A percentile compares a stretch with the other conserved stretches of the same genome.
phyloP scores from a whole-genome alignment of 345 rosid species.

The Salix udensis region DNA sequence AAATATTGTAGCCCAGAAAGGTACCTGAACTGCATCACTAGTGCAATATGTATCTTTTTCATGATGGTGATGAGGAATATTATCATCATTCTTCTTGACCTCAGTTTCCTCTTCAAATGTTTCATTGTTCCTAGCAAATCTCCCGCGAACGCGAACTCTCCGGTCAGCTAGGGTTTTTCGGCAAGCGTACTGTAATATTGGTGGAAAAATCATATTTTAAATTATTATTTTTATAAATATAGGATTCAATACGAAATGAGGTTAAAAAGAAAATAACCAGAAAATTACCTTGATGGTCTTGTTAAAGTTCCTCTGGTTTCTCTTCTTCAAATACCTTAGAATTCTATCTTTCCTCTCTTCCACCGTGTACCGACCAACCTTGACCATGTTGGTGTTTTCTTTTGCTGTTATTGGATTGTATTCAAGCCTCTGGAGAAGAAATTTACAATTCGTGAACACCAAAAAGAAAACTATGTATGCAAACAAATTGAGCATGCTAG shows the following conservation, averaged over 20 bases:
- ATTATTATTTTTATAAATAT: background rate
- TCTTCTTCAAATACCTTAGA: slow-evolving; percentile 76
- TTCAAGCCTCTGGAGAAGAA: background rate
- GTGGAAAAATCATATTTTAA: background rate
- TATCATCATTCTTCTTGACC: slow-evolving; percentile 34
- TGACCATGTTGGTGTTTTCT: slow-evolving; percentile 32
- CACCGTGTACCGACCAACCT: slow-evolving; percentile 67
- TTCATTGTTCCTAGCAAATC: slow-evolving; percentile 80
- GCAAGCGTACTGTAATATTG: slow-evolving; percentile 63
- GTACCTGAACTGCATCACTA: slow-evolving; percentile 41
- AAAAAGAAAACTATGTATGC: background rate
- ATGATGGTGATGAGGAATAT: slow-evolving; percentile 18
- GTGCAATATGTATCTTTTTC: slow-evolving; percentile 35
- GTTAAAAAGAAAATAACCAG: background rate
- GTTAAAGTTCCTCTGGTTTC: slow-evolving; percentile 87
- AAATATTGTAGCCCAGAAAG: background rate
- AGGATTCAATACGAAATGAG: background rate
- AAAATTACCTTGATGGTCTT: slow-evolving; percentile 79
- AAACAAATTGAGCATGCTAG: background rate
- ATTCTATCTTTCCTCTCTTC: slow-evolving; percentile 91
- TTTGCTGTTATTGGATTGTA: slow-evolving; percentile 27
- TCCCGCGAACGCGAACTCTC: slow-evolving; percentile 80
- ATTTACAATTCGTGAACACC: background rate
- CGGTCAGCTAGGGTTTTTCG: slow-evolving; percentile 91
- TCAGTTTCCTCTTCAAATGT: slow-evolving; percentile 47